Percentiles rank a stretch among this genome's conserved stretches.
phyloP scores from a whole-genome alignment of 805 yeast species.

The Myxozyma lipomycoides region DNA sequence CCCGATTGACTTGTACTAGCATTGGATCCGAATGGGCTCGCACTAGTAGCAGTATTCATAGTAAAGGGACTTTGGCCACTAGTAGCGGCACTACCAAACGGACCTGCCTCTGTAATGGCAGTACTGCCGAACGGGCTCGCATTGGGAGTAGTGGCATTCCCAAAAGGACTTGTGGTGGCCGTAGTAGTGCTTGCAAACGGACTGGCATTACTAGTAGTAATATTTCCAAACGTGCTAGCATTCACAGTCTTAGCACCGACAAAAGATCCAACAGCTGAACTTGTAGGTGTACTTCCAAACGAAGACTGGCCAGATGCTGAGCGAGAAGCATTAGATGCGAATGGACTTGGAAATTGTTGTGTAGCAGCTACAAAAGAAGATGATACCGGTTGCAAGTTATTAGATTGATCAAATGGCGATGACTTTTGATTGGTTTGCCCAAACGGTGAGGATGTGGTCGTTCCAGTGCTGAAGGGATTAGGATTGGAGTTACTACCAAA shows the following conservation, averaged over 20 bases:
- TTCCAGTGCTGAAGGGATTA: background rate
- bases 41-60: background rate
- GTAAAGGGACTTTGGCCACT: background rate
- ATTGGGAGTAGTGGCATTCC: background rate
- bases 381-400: background rate
- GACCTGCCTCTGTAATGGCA: background rate
- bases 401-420: background rate
- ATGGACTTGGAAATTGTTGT: background rate
- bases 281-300: background rate
- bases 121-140: background rate
- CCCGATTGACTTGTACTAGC: background rate
- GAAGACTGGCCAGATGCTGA: background rate
- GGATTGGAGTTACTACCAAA: background rate
- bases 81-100: background rate
- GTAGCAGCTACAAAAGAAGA: background rate
- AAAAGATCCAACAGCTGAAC: background rate
- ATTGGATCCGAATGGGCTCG: background rate
- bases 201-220: background rate
- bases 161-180: background rate
- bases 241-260: no score
- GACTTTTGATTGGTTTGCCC: background rate
- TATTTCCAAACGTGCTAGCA: background rate
- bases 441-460: background rate
- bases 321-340: background rate
- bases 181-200: background rate